phyloP scores from a whole-genome alignment of 1,284 basidiomycete genomes.

The Ceratobasidium sp. region DNA sequence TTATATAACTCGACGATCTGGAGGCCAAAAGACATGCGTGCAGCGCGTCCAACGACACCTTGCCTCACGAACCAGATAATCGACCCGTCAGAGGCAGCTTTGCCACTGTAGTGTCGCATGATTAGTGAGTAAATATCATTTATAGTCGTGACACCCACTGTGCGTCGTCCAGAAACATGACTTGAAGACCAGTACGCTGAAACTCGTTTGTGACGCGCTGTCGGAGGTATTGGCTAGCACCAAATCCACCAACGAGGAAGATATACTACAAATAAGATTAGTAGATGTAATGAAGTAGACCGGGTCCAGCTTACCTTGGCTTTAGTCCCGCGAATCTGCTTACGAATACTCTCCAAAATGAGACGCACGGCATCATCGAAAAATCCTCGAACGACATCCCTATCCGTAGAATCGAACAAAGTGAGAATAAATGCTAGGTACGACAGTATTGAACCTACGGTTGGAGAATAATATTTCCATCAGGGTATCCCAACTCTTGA shows the following conservation, averaged over 20 bases:
- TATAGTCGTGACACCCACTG: not conserved
- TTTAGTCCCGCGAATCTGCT: slow-evolving; percentile 7
- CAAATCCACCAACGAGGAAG: slow-evolving; percentile 39
- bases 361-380: slow-evolving; percentile 13
- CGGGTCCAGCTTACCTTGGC: not conserved
- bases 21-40: slow-evolving; percentile 31
- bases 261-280: not conserved
- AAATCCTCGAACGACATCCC: slow-evolving; percentile 20
- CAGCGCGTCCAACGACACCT: slow-evolving; percentile 18
- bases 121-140: not conserved
- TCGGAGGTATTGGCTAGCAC: slow-evolving; percentile 27
- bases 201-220: slow-evolving; percentile 4
- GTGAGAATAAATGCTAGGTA: not conserved
- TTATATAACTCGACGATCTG: not conserved
- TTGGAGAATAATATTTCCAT: slow-evolving; percentile 8
- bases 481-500: slow-evolving; percentile 21
- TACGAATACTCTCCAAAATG: slow-evolving; percentile 9
- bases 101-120: not conserved
- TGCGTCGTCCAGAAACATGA: slow-evolving; percentile 22
- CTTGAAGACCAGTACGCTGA: not conserved
- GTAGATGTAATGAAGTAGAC: too few species aligned
- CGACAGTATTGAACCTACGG: not conserved
- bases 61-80: slow-evolving; percentile 28
- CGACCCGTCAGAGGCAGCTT: slow-evolving; percentile 23
- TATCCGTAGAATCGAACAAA: not conserved